Conservation (phyloP, 108 stramenopile genomes). For the Nitzschia sp. region DNA sequence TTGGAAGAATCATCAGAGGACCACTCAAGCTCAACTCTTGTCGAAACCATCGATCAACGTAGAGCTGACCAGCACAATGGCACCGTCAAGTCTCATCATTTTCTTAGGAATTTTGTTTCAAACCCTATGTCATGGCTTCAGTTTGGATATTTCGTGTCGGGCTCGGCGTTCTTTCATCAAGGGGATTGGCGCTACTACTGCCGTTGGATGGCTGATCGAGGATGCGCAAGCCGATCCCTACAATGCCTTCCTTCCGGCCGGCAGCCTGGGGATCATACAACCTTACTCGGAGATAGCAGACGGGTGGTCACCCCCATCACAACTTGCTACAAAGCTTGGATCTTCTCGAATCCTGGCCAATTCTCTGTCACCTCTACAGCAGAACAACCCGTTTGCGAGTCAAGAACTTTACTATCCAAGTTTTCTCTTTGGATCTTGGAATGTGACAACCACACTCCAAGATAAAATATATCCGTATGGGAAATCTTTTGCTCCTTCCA, state of each 20-base stretch:
- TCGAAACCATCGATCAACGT: too few species aligned
- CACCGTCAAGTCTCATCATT: too few species aligned
- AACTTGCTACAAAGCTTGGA: slow-evolving; percentile 21
- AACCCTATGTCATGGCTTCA: too few species aligned
- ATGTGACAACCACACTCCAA: slow-evolving; percentile 38
- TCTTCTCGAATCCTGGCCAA: slow-evolving; percentile 17
- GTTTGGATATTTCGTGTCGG: too few species aligned
- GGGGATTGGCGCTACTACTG: neutral
- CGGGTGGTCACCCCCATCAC: slow-evolving; percentile 5
- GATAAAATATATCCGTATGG: slow-evolving; percentile 55
- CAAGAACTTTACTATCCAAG: slow-evolving; percentile 48
- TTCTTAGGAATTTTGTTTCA: too few species aligned
- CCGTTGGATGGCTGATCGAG: neutral
- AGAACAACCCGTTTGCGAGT: slow-evolving; percentile 26
- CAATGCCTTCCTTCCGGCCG: slow-evolving; percentile 24
- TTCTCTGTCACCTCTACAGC: slow-evolving; percentile 33
- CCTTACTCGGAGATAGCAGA: slow-evolving; percentile 1
- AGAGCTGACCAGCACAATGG: too few species aligned
- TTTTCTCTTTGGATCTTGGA: slow-evolving; percentile 53
- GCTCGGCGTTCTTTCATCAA: neutral
- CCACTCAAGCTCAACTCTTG: too few species aligned
- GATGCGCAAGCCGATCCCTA: slow-evolving; percentile 20
- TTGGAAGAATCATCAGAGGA: too few species aligned
- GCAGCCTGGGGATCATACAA: slow-evolving; percentile 15
- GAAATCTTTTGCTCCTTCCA: slow-evolving; percentile 31